Base-by-base conservation (phyloP, 306 rosid species). In the Casuarina glauca region DNA sequence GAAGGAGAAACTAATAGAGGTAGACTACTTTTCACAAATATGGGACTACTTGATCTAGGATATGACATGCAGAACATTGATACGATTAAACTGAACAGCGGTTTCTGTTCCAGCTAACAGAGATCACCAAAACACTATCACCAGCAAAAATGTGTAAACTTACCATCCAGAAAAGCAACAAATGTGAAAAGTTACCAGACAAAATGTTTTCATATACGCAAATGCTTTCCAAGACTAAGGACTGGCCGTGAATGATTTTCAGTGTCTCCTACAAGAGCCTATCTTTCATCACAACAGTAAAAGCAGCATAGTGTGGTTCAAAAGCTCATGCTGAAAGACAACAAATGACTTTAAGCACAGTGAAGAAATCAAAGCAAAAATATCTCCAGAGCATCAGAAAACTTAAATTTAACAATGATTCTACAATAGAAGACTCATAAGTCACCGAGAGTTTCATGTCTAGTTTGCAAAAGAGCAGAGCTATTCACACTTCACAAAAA, bases 401-500 rank as follows among this genome's bases (percentile, higher is more conserved):
- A 55, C 0, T 42, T 11, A 62, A 26, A 62, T 62, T 32, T 62
- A 35, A 11, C 35, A 36, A 35, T 11, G 68, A 32, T 62, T 62
- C 12, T 38, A 35, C 6, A 12, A 12, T 13, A 36, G 6, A 61
- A 35, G 12, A 32, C 13, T 26, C 35, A 61, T 42, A 62, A 62
- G 44, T 5, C 35, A 62, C 15, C 32, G 13, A 62, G 17, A 4
- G n/a, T 11, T 55, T 7, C 32, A 4, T 36, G 32, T 62, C 39
- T 62, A 36, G 43, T 62, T 62, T 62, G 39, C 44, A 62, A 62
- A 62, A 62, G 42, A 43, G 69, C 43, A 62, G 41, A 32, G 69
- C 69, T 13, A 62, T 36, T 57, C n/a, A 38, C 69, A 5, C 57
- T 52, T 52, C 19, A 49, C 52, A 8, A 49, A 8, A 8, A 8